Evolutionary conservation across 306 rosid species (phyloP).

Genomic region (Begonia masoniana): DNA sequence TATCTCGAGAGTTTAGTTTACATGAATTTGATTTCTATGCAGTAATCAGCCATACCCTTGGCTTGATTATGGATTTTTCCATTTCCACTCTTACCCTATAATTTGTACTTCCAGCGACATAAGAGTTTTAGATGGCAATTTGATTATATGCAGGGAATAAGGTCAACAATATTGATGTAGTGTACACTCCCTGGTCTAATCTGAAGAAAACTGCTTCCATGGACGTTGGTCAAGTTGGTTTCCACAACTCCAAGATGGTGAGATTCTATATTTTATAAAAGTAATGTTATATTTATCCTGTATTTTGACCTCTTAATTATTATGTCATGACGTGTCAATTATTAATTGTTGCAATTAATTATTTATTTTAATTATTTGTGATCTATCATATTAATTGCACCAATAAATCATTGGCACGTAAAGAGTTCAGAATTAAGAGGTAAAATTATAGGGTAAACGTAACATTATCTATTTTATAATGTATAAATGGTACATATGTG

Average conservation of each 20-base stretch:
- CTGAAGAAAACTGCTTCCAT: conserved; percentile 93
- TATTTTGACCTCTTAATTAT: conserved; percentile 2
- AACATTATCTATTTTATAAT: background rate
- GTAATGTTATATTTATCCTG: background rate
- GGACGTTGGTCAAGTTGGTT: conserved; percentile 99
- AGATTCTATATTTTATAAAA: conserved; percentile 5
- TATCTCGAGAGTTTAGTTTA: background rate
- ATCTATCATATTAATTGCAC: too few species aligned
- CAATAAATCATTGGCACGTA: too few species aligned
- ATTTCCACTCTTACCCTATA: background rate
- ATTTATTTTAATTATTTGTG: too few species aligned
- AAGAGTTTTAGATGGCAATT: conserved; percentile 2
- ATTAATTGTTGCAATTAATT: too few species aligned
- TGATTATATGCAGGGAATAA: conserved; percentile 58
- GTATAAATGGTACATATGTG: too few species aligned
- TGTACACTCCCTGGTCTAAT: conserved; percentile 96
- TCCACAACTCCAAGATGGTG: conserved; percentile 72
- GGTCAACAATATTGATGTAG: conserved; percentile 87
- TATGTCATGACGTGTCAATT: background rate
- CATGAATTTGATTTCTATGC: background rate
- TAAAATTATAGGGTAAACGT: too few species aligned
- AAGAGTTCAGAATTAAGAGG: too few species aligned
- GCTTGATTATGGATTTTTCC: background rate
- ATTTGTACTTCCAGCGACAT: background rate
- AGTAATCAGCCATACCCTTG: background rate